A percentile compares a stretch with the other conserved stretches of the same genome.
Conservation (phyloP, 208 protist species). For the Trypanosoma brucei region DNA sequence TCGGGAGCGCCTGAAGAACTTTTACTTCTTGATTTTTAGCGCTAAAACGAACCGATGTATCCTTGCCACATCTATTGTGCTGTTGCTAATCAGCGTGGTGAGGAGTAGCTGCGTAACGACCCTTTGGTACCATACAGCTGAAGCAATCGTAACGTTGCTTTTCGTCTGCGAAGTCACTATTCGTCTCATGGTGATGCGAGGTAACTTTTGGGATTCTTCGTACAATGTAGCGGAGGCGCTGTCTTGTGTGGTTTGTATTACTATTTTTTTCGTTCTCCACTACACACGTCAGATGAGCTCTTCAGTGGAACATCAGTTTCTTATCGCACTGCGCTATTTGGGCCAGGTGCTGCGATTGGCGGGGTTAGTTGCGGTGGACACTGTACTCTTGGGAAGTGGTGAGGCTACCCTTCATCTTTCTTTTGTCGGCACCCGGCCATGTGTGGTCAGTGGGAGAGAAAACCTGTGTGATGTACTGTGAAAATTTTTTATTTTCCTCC, state of each 20-base stretch:
- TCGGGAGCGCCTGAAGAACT: constrained; percentile 22
- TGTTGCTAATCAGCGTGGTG: constrained; percentile 25
- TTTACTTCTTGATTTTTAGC: constrained; percentile 30
- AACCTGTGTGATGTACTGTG: constrained; percentile 18
- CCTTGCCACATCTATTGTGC: constrained; percentile 15
- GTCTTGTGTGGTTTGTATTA: constrained; percentile 18
- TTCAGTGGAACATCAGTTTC: constrained; percentile 24
- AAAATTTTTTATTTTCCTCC: too few species aligned
- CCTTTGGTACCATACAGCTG: constrained; percentile 26
- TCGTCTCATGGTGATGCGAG: constrained; percentile 25
- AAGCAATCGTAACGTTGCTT: constrained; percentile 30
- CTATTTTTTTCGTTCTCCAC: constrained; percentile 26
- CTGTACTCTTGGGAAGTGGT: neutral
- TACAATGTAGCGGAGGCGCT: constrained; percentile 25
- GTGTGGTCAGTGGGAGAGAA: constrained; percentile 7
- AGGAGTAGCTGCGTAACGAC: constrained; percentile 10
- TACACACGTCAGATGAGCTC: constrained; percentile 12
- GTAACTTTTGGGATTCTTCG: constrained; percentile 29
- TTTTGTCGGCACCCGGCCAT: neutral
- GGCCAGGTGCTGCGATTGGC: constrained; percentile 25
- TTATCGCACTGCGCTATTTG: constrained; percentile 27
- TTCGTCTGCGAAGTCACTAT: constrained; percentile 26
- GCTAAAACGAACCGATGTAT: constrained; percentile 19
- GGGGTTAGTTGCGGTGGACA: constrained; percentile 20
- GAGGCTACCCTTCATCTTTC: constrained; percentile 17